Conservation (phyloP, 2,329 filamentous ascomycete genomes). For the Rhynchosporium secalis region DNA sequence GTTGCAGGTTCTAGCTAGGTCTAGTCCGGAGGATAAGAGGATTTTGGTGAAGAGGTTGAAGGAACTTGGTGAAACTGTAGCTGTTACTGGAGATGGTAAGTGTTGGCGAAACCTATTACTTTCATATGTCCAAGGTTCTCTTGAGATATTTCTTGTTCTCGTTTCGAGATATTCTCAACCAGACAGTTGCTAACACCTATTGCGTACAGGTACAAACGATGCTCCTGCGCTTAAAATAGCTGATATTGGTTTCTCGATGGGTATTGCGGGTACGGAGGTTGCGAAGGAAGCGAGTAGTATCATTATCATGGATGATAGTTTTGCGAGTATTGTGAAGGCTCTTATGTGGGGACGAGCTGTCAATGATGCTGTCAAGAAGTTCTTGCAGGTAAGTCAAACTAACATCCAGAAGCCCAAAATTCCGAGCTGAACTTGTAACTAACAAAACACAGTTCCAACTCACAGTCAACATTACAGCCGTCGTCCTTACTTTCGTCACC, state of each 20-base stretch:
- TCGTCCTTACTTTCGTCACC: conserved; percentile 74
- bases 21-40: conserved; percentile 69
- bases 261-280: conserved; percentile 64
- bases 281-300: conserved; percentile 62
- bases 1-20: conserved; percentile 67
- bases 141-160: too few species aligned
- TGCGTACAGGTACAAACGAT: conserved; percentile 52
- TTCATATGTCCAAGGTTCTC: too few species aligned
- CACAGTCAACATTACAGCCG: conserved; percentile 78
- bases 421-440: neutral
- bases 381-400: conserved; percentile 38
- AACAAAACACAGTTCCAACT: conserved; percentile 52
- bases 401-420: neutral
- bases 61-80: conserved; percentile 64
- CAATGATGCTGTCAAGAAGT: conserved; percentile 55
- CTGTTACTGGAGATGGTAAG: conserved; percentile 62
- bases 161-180: too few species aligned
- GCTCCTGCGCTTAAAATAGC: conserved; percentile 65
- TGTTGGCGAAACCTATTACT: too few species aligned
- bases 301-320: conserved; percentile 63
- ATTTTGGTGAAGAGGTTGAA: conserved; percentile 64
- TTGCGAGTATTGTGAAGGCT: conserved; percentile 62
- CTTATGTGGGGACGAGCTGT: conserved; percentile 62
- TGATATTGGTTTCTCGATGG: conserved; percentile 69
- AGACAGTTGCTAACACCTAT: too few species aligned